These are phyloP conservation scores for Yamadazyma ubonensis DNA, from an alignment of 805 yeast species.

Conservation along the genomic window DNA sequence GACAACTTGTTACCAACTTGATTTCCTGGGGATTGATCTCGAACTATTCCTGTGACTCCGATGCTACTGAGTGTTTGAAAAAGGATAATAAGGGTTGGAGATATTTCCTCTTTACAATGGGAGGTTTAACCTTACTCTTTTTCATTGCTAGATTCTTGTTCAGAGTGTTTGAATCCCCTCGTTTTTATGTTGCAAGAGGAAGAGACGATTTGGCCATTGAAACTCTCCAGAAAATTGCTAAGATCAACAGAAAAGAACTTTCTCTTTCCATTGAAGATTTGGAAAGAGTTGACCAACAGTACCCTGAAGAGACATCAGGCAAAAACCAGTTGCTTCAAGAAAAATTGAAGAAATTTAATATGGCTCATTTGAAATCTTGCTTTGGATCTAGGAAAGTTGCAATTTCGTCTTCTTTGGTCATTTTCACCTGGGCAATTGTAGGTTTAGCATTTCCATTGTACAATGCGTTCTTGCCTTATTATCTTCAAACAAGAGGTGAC, in stretches of 20 bases:
- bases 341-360: slow-evolving; percentile 25
- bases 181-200: slow-evolving; percentile 44
- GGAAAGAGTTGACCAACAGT: slow-evolving; percentile 38
- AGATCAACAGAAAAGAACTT: slow-evolving; percentile 40
- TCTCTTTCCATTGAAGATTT: slow-evolving; percentile 49
- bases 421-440: slow-evolving; percentile 53
- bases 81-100: slow-evolving; percentile 62
- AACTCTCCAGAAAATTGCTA: slow-evolving; percentile 46
- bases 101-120: slow-evolving; percentile 50
- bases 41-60: slow-evolving; percentile 42
- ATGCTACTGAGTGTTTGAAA: slow-evolving; percentile 41
- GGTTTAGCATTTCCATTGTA: slow-evolving; percentile 60
- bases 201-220: slow-evolving; percentile 42
- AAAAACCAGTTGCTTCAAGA: slow-evolving; percentile 25
- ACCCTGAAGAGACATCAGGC: slow-evolving; percentile 12
- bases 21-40: slow-evolving; percentile 58
- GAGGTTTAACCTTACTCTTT: slow-evolving; percentile 49
- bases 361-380: slow-evolving; percentile 43
- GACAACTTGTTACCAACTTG: slow-evolving; percentile 53
- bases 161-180: slow-evolving; percentile 51
- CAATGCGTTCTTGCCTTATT: slow-evolving; percentile 54
- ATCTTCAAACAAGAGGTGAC: slow-evolving; percentile 43
- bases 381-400: slow-evolving; percentile 48
- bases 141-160: slow-evolving; percentile 36
- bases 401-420: slow-evolving; percentile 40